These are phyloP conservation scores for Mrakia blollopis DNA, from an alignment of 768 basidiomycete species.

Conservation along the genomic window DNA sequence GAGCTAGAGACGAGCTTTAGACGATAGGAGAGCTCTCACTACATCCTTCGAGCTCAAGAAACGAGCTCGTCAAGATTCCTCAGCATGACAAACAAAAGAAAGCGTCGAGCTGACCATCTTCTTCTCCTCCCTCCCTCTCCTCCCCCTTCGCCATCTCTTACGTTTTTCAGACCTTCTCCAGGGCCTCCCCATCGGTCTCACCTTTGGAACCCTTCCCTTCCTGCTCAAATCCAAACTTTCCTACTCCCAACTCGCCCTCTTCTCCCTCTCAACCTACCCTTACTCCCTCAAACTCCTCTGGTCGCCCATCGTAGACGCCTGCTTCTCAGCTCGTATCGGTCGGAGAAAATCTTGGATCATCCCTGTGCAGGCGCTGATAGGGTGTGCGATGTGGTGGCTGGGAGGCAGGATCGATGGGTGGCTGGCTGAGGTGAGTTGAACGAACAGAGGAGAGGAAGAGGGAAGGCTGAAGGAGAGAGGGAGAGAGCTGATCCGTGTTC, in stretches of 20 bases:
- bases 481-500: slow-evolving; percentile 34
- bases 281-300: slow-evolving; percentile 95
- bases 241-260: slow-evolving; percentile 92
- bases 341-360: slow-evolving; percentile 98
- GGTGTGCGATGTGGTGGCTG: slow-evolving; percentile 55
- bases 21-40: too few species aligned
- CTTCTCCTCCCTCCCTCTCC: neutral
- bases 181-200: slow-evolving; percentile 83
- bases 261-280: slow-evolving; percentile 69
- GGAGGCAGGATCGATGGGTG: slow-evolving; percentile 38
- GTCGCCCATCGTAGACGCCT: slow-evolving; percentile 94
- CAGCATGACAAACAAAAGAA: slow-evolving; percentile 20
- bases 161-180: slow-evolving; percentile 53
- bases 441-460: too few species aligned
- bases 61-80: neutral
- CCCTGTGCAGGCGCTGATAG: slow-evolving; percentile 90
- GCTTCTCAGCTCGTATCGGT: slow-evolving; percentile 75
- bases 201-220: slow-evolving; percentile 94
- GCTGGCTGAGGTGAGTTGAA: slow-evolving; percentile 26
- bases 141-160: neutral
- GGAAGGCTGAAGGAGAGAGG: slow-evolving; percentile 51
- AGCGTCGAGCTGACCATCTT: slow-evolving; percentile 25
- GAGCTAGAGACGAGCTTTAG: too few species aligned
- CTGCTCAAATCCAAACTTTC: slow-evolving; percentile 90
- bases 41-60: slow-evolving; percentile 12